Evolutionary conservation across 768 basidiomycete species (phyloP).

Genomic region (Postia placenta): DNA sequence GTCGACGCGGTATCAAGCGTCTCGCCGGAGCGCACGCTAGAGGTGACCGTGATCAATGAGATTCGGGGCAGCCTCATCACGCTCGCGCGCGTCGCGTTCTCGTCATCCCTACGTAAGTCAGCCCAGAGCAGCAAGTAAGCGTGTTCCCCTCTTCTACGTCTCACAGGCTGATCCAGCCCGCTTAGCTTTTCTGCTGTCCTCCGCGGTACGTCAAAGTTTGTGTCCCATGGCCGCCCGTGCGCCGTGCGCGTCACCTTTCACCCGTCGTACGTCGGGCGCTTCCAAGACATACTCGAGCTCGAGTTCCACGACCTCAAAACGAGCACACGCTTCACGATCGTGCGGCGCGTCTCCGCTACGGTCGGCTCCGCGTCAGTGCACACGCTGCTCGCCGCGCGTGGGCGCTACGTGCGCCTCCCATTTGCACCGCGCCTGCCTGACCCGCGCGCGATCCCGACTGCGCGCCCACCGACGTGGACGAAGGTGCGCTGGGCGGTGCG

Average conservation of each 20-base stretch:
- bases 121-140: conserved; percentile 1
- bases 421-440: neutral
- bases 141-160: conserved; percentile 2
- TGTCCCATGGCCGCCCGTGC: conserved; percentile 2
- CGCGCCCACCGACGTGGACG: conserved; percentile 3
- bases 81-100: conserved; percentile 5
- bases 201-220: neutral
- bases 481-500: conserved; percentile 10
- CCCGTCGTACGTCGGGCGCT: conserved; percentile 34
- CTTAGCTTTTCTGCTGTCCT: conserved; percentile 1
- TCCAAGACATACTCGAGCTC: conserved; percentile 48
- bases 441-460: neutral
- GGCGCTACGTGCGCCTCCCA: neutral
- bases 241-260: conserved; percentile 28
- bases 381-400: conserved; percentile 36
- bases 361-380: conserved; percentile 45
- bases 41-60: conserved; percentile 12
- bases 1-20: conserved; percentile 17
- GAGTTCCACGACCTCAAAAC: conserved; percentile 31
- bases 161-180: neutral
- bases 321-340: conserved; percentile 24
- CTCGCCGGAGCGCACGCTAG: conserved; percentile 7
- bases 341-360: conserved; percentile 37
- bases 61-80: neutral
- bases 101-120: conserved; percentile 7